Evolutionary conservation across 495 filamentous ascomycete genomes (phyloP).

Genomic region (Paragyromitra xinjiangensis): DNA sequence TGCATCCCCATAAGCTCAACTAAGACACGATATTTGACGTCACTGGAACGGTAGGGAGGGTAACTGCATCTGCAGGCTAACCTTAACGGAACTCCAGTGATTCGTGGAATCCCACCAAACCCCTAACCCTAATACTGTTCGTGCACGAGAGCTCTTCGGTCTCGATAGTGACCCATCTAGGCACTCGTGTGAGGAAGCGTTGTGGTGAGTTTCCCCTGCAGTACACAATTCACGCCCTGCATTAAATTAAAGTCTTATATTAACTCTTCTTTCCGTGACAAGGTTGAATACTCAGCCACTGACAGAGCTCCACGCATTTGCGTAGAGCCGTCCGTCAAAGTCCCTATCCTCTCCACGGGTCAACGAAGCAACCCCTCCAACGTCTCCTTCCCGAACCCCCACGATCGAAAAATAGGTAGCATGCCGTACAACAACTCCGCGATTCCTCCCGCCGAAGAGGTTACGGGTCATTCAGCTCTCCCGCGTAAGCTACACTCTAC

Average conservation of each 20-base stretch:
- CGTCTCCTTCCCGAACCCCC: neutral
- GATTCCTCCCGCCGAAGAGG: constrained; percentile 79
- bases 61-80: constrained; percentile 8
- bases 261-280: neutral
- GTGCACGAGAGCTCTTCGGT: neutral
- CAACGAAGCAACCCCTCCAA: constrained; percentile 38
- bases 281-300: constrained; percentile 19
- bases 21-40: neutral
- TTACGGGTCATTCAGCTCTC: constrained; percentile 82
- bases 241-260: neutral
- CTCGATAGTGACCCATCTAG: neutral
- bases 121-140: constrained; percentile 2
- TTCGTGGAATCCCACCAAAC: neutral
- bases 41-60: neutral
- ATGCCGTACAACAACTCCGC: constrained; percentile 93
- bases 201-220: neutral
- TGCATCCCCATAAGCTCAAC: neutral
- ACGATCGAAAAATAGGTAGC: constrained; percentile 11
- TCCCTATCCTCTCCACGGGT: constrained; percentile 6
- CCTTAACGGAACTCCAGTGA: neutral
- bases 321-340: neutral
- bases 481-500: constrained; percentile 70
- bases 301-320: constrained; percentile 39
- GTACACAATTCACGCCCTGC: neutral
- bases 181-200: neutral